phyloP scores from a whole-genome alignment of 2,329 filamentous ascomycete species.

The Colletotrichum navitas region DNA sequence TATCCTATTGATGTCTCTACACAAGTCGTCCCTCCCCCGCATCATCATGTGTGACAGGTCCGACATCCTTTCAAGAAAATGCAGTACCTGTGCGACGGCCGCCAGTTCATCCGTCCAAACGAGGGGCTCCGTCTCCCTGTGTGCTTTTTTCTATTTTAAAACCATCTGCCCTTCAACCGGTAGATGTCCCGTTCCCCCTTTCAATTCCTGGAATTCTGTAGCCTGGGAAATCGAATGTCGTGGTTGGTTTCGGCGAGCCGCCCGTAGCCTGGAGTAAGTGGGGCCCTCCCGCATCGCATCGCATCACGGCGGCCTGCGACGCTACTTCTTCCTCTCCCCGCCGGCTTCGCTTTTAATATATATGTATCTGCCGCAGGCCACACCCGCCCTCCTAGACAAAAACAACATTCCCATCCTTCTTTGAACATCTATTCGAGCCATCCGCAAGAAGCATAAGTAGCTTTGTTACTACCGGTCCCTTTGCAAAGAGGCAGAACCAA shows the following conservation, averaged over 20 bases:
- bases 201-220: not conserved
- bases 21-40: not conserved
- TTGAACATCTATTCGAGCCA: not conserved
- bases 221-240: not conserved
- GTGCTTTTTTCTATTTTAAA: not conserved
- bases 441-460: not conserved
- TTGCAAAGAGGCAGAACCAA: not conserved
- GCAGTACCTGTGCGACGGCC: not conserved
- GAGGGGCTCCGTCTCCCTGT: not conserved
- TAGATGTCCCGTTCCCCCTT: not conserved
- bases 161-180: not conserved
- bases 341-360: not conserved
- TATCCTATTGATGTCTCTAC: not conserved
- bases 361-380: not conserved
- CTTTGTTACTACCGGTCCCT: not conserved
- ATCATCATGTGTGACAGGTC: not conserved
- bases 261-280: not conserved
- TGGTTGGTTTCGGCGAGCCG: not conserved
- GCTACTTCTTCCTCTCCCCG: not conserved
- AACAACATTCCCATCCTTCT: not conserved
- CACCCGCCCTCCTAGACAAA: not conserved
- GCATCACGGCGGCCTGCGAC: slow-evolving; percentile 38
- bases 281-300: slow-evolving; percentile 14
- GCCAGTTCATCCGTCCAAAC: not conserved
- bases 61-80: not conserved